A percentile compares a stretch with the other conserved stretches of the same genome.
These are phyloP conservation scores for Monosporascus sp. DNA, from an alignment of 2,329 filamentous ascomycete genomes.

Conservation along the genomic window DNA sequence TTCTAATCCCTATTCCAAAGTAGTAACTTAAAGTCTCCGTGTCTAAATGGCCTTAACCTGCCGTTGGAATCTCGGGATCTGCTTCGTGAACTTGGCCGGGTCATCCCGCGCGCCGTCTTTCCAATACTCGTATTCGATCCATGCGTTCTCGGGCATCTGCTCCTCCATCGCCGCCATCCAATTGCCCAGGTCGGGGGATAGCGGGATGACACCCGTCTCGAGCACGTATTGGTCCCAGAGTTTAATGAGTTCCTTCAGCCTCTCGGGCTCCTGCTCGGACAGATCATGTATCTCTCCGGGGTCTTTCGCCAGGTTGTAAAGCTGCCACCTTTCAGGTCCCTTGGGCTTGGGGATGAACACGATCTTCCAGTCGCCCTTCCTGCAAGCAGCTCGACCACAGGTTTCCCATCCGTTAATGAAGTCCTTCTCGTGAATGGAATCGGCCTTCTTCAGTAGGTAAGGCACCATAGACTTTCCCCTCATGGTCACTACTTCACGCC, in stretches of 20 bases:
- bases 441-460: conserved; percentile 19
- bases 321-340: conserved; percentile 43
- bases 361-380: conserved; percentile 33
- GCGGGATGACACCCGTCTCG: conserved; percentile 55
- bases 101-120: conserved; percentile 37
- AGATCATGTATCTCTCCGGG: conserved; percentile 40
- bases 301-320: conserved; percentile 41
- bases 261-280: conserved; percentile 25
- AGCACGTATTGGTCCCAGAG: conserved; percentile 34
- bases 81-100: conserved; percentile 36
- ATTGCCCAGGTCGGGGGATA: conserved; percentile 51
- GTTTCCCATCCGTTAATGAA: conserved; percentile 34
- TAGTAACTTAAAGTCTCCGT: not conserved
- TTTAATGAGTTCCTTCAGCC: conserved; percentile 26
- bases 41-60: conserved; percentile 19
- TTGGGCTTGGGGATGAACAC: conserved; percentile 44
- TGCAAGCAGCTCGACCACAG: conserved; percentile 28
- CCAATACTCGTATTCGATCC: conserved; percentile 65
- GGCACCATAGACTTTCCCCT: conserved; percentile 30
- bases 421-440: conserved; percentile 30
- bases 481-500: conserved; percentile 28
- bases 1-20: not conserved
- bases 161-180: conserved; percentile 57
- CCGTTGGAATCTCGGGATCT: conserved; percentile 22
- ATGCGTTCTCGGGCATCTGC: conserved; percentile 60